Evolutionary conservation across 257 asterid species (phyloP).

Genomic region (Voacanga thouarsii): DNA sequence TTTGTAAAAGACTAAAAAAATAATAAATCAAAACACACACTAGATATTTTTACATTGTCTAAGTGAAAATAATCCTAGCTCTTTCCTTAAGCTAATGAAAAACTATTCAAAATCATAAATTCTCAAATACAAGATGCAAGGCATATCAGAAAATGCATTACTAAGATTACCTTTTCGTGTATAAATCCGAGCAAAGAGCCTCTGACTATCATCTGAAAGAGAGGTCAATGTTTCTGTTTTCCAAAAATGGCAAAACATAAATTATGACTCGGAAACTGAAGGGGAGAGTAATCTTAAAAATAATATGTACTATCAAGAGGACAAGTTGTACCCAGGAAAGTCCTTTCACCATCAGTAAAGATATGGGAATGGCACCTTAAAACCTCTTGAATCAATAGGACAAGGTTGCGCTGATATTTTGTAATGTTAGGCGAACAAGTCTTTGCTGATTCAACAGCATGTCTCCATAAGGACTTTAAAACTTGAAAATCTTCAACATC

Average conservation of each 20-base stretch:
- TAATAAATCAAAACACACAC: background rate
- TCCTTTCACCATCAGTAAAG: constrained; percentile 59
- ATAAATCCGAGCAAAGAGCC: constrained; percentile 78
- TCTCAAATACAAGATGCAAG: background rate
- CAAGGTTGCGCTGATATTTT: constrained; percentile 69
- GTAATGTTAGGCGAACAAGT: constrained; percentile 45
- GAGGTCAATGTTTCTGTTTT: constrained; percentile 56
- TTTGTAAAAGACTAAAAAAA: background rate
- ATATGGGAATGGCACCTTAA: constrained; percentile 58
- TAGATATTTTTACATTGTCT: background rate
- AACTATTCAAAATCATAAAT: background rate
- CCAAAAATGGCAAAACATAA: constrained; percentile 23
- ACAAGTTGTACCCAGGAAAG: constrained; percentile 58
- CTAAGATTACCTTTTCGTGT: constrained; percentile 69
- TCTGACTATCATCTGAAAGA: constrained; percentile 84
- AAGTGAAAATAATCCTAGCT: background rate
- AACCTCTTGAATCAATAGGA: constrained; percentile 65
- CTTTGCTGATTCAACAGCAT: constrained; percentile 54
- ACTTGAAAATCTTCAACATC: constrained; percentile 32
- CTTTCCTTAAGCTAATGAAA: background rate
- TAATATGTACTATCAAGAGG: constrained; percentile 6
- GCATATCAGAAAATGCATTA: background rate
- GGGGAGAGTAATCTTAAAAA: background rate
- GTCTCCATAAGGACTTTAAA: constrained; percentile 54
- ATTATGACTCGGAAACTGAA: background rate